A percentile compares a stretch with the other conserved stretches of the same genome.
Conservation (phyloP, 106 monocot genomes). For the Apostasia shenzhenica region DNA sequence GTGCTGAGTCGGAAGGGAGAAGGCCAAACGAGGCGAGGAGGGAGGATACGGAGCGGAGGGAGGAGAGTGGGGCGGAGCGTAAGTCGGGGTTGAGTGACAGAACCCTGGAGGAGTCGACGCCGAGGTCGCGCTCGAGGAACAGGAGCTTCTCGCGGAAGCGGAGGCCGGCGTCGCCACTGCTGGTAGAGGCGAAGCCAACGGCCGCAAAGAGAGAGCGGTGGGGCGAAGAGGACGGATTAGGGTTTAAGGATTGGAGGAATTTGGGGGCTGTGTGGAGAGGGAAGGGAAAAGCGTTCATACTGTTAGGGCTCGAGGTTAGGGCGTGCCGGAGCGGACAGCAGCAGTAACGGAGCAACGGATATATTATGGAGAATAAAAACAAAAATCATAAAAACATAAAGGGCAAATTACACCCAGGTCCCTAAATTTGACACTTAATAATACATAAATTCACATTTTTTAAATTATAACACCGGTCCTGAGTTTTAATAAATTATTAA, state of each 20-base stretch:
- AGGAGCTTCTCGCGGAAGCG: slow-evolving; percentile 60
- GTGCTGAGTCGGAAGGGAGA: slow-evolving; percentile 22
- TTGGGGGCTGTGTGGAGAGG: neutral
- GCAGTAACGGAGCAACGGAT: too few relatives aligned
- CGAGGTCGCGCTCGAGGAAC: slow-evolving; percentile 36
- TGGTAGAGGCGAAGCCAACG: neutral
- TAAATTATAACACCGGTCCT: too few relatives aligned
- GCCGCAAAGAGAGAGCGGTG: neutral
- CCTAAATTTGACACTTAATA: too few relatives aligned
- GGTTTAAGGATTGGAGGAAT: neutral
- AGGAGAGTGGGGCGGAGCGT: slow-evolving; percentile 42
- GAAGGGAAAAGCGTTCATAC: too few relatives aligned
- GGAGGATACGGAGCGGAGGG: slow-evolving; percentile 19
- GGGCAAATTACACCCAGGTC: too few relatives aligned
- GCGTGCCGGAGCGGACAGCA: too few relatives aligned
- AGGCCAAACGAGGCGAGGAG: slow-evolving; percentile 10
- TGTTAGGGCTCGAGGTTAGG: too few relatives aligned
- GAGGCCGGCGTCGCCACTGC: slow-evolving; percentile 36
- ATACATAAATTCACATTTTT: too few relatives aligned
- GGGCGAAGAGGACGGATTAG: neutral
- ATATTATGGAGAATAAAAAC: too few relatives aligned
- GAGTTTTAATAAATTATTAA: too few relatives aligned
- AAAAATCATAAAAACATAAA: too few relatives aligned
- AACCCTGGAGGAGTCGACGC: slow-evolving; percentile 34
- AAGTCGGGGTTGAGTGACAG: slow-evolving; percentile 55